phyloP scores from a whole-genome alignment of 176 grass and related monocot genomes.

The Avena insularis region DNA sequence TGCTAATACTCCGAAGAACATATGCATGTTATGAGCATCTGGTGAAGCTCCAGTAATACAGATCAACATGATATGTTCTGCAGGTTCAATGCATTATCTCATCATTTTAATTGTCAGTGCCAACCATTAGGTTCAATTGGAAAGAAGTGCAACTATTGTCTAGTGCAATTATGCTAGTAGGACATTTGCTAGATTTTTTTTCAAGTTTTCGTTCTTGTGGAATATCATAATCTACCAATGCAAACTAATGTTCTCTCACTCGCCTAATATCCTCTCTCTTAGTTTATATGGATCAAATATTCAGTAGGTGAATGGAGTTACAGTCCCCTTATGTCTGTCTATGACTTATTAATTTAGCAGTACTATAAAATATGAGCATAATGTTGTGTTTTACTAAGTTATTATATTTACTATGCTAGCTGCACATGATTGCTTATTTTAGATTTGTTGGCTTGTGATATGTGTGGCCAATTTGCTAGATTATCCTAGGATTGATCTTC shows the following conservation, averaged over 20 bases:
- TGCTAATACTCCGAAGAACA: neutral
- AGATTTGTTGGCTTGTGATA: neutral
- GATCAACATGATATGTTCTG: neutral
- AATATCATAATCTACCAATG: neutral
- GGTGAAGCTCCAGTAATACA: neutral
- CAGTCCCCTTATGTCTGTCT: neutral
- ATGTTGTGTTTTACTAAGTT: neutral
- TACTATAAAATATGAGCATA: conserved; percentile 1
- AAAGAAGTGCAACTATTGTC: too few species aligned
- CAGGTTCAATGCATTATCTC: too few species aligned
- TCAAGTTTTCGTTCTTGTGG: neutral
- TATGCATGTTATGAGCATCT: neutral
- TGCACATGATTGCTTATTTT: neutral
- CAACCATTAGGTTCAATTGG: neutral
- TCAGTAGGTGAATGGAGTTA: neutral
- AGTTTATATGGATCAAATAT: neutral
- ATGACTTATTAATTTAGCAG: neutral
- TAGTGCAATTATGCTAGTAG: neutral
- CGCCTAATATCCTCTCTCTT: neutral
- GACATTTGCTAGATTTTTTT: neutral
- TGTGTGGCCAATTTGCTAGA: neutral
- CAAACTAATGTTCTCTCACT: neutral
- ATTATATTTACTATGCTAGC: neutral
- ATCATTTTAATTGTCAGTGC: neutral
- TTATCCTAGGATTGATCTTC: too few species aligned